Evolutionary conservation across 441 rosid genomes (phyloP).

Genomic region (Populus hybrid): DNA sequence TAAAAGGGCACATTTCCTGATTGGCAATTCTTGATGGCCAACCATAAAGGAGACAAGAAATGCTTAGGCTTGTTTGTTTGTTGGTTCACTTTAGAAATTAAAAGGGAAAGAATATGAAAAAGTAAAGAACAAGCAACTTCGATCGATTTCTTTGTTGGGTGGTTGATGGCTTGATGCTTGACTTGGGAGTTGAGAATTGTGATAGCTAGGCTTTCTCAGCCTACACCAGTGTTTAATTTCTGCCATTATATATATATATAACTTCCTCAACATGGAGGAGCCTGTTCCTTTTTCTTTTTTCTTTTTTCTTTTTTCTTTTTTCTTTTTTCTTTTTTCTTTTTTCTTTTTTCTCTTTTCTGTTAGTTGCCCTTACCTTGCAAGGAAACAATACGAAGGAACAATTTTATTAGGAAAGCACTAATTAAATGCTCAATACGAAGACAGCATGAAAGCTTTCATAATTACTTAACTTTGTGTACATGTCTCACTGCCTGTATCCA

Average conservation of each 20-base stretch:
- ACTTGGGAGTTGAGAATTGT: slow-evolving; percentile 34
- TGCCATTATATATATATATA: slow-evolving; percentile 15
- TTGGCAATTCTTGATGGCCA: slow-evolving; percentile 25
- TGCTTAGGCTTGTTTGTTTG: background rate
- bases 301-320: too few relatives aligned
- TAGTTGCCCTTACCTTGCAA: background rate
- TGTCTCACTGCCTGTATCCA: background rate
- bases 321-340: too few relatives aligned
- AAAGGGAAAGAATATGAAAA: slow-evolving; percentile 1
- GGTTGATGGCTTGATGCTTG: slow-evolving; percentile 23
- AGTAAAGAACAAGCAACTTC: slow-evolving; percentile 50
- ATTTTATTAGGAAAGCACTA: background rate
- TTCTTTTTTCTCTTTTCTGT: background rate
- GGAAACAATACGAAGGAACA: background rate
- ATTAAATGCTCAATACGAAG: background rate
- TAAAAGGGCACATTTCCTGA: slow-evolving; percentile 28
- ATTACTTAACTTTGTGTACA: background rate
- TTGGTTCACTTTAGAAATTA: slow-evolving; percentile 18
- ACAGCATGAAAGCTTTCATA: background rate
- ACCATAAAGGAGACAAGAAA: slow-evolving; percentile 34
- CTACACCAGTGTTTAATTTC: background rate
- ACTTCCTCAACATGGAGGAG: background rate
- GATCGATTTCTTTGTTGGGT: slow-evolving; percentile 23
- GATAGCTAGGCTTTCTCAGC: slow-evolving; percentile 8
- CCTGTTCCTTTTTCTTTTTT: too few relatives aligned